These are phyloP conservation scores for Lactarius akahatsu DNA, from an alignment of 768 basidiomycete species.

Conservation along the genomic window DNA sequence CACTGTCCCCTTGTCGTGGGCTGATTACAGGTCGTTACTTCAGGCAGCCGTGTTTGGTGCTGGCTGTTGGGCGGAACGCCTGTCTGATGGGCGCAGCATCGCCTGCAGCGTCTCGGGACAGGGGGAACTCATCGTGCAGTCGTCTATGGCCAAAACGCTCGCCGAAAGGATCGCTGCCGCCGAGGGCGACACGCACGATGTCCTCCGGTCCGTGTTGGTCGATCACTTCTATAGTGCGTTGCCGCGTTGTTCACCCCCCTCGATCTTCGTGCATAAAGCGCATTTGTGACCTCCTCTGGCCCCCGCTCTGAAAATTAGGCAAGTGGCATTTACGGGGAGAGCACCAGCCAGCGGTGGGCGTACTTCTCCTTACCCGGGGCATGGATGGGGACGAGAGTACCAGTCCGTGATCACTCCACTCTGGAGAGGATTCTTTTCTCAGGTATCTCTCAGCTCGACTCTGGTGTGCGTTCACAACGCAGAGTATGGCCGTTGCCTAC, in stretches of 20 bases:
- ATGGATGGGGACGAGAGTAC: constrained; percentile 32
- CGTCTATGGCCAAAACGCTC: constrained; percentile 53
- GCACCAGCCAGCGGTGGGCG: constrained; percentile 54
- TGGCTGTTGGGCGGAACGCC: constrained; percentile 68
- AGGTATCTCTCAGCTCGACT: constrained; percentile 49
- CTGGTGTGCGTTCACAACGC: constrained; percentile 84
- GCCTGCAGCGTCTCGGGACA: constrained; percentile 73
- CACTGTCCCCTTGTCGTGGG: neutral
- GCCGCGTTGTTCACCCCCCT: neutral
- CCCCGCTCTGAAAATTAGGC: constrained; percentile 32
- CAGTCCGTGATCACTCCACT: constrained; percentile 11
- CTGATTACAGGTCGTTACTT: constrained; percentile 1
- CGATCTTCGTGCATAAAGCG: neutral
- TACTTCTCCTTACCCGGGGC: constrained; percentile 59
- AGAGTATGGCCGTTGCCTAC: constrained; percentile 79
- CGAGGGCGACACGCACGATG: constrained; percentile 55
- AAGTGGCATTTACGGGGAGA: constrained; percentile 42
- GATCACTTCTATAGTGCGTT: constrained; percentile 54
- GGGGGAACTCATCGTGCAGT: constrained; percentile 68
- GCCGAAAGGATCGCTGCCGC: constrained; percentile 41
- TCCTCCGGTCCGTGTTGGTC: constrained; percentile 47
- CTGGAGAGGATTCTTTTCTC: neutral
- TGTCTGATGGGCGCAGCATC: constrained; percentile 38
- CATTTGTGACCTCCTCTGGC: neutral
- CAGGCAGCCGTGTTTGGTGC: constrained; percentile 73